Evolutionary conservation across 2,329 filamentous ascomycete genomes (phyloP).

Genomic region (Helminthosporium solani): DNA sequence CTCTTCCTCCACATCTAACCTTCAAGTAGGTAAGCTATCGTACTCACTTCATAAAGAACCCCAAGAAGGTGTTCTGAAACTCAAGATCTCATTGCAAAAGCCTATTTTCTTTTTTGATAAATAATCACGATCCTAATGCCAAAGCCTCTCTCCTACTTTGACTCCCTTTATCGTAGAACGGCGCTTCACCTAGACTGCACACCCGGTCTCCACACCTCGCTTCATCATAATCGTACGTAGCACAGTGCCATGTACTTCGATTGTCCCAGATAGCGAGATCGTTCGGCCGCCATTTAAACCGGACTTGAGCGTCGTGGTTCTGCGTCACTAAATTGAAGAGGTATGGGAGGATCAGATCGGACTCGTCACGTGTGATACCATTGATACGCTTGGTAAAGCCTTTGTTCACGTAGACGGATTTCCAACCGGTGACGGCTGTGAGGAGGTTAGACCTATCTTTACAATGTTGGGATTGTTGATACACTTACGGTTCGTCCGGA

Average conservation of each 20-base stretch:
- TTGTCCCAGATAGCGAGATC: conserved; percentile 66
- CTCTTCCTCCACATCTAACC: not conserved
- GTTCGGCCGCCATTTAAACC: conserved; percentile 48
- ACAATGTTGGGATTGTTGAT: not conserved
- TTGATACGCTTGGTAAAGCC: conserved; percentile 46
- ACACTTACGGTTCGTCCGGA: conserved; percentile 58
- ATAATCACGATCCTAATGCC: not conserved
- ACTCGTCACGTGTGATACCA: conserved; percentile 49
- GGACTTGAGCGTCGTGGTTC: conserved; percentile 55
- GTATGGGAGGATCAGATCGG: conserved; percentile 46
- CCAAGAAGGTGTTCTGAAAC: too few species aligned
- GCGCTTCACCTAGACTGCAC: conserved; percentile 57
- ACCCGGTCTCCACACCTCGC: conserved; percentile 54
- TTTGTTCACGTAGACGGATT: conserved; percentile 44
- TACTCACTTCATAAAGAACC: not conserved
- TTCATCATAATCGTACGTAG: conserved; percentile 63
- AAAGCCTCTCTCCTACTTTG: conserved; percentile 49
- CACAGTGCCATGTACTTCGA: conserved; percentile 58
- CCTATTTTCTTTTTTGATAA: not conserved
- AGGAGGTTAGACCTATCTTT: not conserved
- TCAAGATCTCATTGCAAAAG: not conserved
- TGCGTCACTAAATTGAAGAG: conserved; percentile 48
- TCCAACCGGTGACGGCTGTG: conserved; percentile 61
- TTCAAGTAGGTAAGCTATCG: not conserved
- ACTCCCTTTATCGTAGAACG: conserved; percentile 56